Evolutionary conservation across 2,329 filamentous ascomycete species (phyloP).

Genomic region (Xylaria sp.): DNA sequence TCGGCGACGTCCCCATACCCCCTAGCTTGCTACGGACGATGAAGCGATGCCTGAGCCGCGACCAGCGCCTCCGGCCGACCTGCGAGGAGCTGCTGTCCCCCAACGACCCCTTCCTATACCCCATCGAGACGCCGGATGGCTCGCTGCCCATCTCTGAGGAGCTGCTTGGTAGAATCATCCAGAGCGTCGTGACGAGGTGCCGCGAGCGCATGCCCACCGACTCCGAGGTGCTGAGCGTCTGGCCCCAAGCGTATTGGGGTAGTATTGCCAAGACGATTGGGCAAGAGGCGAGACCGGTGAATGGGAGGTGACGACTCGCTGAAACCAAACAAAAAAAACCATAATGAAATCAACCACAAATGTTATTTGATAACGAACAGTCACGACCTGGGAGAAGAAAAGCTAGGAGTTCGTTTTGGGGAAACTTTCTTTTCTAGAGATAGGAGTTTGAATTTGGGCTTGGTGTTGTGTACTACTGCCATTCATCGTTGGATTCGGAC

Average conservation of each 20-base stretch:
- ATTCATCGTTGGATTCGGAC: conserved; percentile 16
- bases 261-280: conserved; percentile 65
- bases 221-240: conserved; percentile 63
- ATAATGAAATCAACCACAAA: not conserved
- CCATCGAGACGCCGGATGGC: conserved; percentile 64
- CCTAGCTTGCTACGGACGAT: conserved; percentile 68
- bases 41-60: conserved; percentile 69
- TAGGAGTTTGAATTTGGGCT: conserved; percentile 3
- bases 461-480: conserved; percentile 14
- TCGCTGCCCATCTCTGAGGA: conserved; percentile 71
- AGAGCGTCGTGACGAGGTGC: conserved; percentile 69
- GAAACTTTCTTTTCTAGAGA: not conserved
- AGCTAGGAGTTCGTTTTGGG: conserved; percentile 12
- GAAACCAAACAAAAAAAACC: not conserved
- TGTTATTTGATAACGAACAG: conserved; percentile 28
- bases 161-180: conserved; percentile 68
- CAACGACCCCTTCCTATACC: conserved; percentile 72
- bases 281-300: conserved; percentile 39
- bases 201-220: conserved; percentile 68
- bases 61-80: conserved; percentile 70
- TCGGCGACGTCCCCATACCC: conserved; percentile 72
- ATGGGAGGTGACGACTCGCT: conserved; percentile 18
- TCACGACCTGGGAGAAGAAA: conserved; percentile 26
- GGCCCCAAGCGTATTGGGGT: conserved; percentile 71
- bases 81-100: conserved; percentile 69